Evolutionary conservation across 345 rosid species (phyloP).

Genomic region (Theobroma cacao): DNA sequence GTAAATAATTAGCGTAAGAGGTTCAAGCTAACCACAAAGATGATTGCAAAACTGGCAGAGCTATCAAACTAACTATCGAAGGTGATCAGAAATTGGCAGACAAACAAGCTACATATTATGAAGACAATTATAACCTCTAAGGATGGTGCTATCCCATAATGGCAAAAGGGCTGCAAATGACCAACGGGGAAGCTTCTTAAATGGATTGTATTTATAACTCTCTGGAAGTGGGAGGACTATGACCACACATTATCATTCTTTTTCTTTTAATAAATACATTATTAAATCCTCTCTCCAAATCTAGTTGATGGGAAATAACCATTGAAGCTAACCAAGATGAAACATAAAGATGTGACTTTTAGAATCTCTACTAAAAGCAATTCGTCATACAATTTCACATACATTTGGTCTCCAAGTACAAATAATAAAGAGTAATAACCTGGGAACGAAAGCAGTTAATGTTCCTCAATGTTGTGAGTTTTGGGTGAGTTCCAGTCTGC

Average conservation of each 20-base stretch:
- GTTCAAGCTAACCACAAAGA: not conserved
- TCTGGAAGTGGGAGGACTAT: not conserved
- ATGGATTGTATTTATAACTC: not conserved
- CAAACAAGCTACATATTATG: not conserved
- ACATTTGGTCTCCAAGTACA: not conserved
- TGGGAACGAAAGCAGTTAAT: slow-evolving; percentile 77
- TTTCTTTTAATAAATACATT: not conserved
- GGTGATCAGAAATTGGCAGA: not conserved
- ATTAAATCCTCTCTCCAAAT: not conserved
- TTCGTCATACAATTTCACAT: not conserved
- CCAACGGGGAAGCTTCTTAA: not conserved
- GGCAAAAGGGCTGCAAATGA: not conserved
- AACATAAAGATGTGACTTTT: not conserved
- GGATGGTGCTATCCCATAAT: not conserved
- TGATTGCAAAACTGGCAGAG: not conserved
- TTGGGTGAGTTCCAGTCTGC: slow-evolving; percentile 97
- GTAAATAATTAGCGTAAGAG: slow-evolving; percentile 6
- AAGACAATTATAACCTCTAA: not conserved
- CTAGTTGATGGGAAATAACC: not conserved
- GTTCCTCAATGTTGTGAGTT: slow-evolving; percentile 80
- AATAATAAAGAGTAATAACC: slow-evolving; percentile 35
- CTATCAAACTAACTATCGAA: not conserved
- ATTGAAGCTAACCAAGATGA: not conserved
- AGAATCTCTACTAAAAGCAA: not conserved
- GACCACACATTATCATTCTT: not conserved